Conservation (phyloP, 225 moss, liverwort and hornwort genomes). For the Sphagnum contortum region DNA sequence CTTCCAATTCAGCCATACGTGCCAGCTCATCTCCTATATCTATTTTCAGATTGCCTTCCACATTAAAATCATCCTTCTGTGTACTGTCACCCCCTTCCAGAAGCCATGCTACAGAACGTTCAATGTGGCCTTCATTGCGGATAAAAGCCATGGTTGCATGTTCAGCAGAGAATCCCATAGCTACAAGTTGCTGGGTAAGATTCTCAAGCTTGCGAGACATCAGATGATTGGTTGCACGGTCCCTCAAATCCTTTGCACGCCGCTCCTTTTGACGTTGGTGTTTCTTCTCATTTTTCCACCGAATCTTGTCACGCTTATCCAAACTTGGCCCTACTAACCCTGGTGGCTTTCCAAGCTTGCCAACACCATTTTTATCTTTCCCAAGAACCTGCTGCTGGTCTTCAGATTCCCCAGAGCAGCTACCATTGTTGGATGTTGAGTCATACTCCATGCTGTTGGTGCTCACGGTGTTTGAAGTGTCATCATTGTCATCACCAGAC, state of each 20-base stretch:
- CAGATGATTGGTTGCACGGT: slow-evolving; percentile 29
- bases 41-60: slow-evolving; percentile 25
- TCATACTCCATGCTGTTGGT: slow-evolving; percentile 28
- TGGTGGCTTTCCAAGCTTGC: slow-evolving; percentile 14
- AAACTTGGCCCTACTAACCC: slow-evolving; percentile 33
- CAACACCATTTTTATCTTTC: slow-evolving; percentile 25
- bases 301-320: slow-evolving; percentile 44
- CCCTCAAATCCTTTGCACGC: slow-evolving; percentile 36
- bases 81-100: slow-evolving; percentile 46
- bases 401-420: slow-evolving; percentile 48
- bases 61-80: slow-evolving; percentile 36
- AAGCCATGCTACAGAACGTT: slow-evolving; percentile 38
- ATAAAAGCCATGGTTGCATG: slow-evolving; percentile 43
- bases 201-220: slow-evolving; percentile 44
- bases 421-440: slow-evolving; percentile 41
- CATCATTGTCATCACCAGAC: slow-evolving; percentile 36
- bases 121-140: slow-evolving; percentile 38
- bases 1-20: slow-evolving; percentile 40
- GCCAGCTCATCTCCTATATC: slow-evolving; percentile 41
- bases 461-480: slow-evolving; percentile 21
- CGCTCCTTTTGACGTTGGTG: slow-evolving; percentile 53
- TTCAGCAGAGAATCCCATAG: slow-evolving; percentile 40
- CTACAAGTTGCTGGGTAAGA: slow-evolving; percentile 32
- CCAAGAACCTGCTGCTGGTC: slow-evolving; percentile 24
- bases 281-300: slow-evolving; percentile 42